A percentile compares a stretch with the other conserved stretches of the same genome.
These are phyloP conservation scores for Emergomyces pasteurianus DNA, from an alignment of 2,329 filamentous ascomycete species.

Conservation along the genomic window DNA sequence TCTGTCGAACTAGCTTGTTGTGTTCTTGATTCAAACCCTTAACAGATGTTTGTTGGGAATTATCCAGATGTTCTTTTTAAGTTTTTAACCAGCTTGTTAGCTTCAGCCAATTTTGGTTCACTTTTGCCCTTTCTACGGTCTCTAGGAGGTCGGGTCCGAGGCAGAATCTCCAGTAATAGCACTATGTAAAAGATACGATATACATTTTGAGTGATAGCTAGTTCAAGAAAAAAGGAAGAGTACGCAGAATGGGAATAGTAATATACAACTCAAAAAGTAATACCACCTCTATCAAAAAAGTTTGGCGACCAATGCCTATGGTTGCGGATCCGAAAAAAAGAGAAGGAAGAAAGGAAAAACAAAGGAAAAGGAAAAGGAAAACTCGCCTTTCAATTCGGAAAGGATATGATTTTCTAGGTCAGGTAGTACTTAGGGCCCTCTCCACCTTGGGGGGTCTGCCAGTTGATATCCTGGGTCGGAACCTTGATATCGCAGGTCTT, in stretches of 20 bases:
- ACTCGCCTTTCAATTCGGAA: neutral
- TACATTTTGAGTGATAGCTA: neutral
- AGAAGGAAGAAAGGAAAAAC: neutral
- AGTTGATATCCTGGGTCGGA: slow-evolving; percentile 93
- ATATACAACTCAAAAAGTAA: neutral
- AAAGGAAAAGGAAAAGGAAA: neutral
- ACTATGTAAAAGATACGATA: neutral
- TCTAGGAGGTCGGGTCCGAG: neutral
- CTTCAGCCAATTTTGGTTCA: too few relatives aligned
- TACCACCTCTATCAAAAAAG: neutral
- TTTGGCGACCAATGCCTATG: neutral
- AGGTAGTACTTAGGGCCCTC: slow-evolving; percentile 57
- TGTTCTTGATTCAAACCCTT: neutral
- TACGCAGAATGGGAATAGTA: neutral
- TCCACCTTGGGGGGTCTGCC: slow-evolving; percentile 87
- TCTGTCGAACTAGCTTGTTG: neutral
- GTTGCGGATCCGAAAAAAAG: neutral
- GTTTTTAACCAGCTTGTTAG: too few relatives aligned
- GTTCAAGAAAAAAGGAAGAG: neutral
- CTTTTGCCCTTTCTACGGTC: neutral
- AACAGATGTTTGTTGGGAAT: neutral
- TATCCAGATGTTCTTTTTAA: neutral
- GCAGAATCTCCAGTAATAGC: neutral
- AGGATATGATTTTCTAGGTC: slow-evolving; percentile 29
- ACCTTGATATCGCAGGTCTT: slow-evolving; percentile 99